Conservation (phyloP, 495 filamentous ascomycete species). For the Talaromyces nanjingensis region DNA sequence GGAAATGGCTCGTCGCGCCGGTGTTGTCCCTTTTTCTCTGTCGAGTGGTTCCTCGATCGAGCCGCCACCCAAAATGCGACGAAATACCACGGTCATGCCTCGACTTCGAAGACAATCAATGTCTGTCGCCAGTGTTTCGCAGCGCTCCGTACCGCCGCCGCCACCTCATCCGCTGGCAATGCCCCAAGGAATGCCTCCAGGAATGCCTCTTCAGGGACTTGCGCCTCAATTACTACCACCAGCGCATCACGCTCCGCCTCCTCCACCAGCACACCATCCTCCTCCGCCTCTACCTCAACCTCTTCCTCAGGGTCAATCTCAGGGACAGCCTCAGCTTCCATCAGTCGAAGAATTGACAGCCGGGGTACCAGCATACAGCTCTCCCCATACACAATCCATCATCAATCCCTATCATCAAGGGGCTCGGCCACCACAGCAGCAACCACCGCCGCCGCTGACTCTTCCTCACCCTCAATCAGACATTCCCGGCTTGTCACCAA, state of each 20-base stretch:
- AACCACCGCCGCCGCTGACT: neutral
- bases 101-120: slow-evolving; percentile 29
- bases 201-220: neutral
- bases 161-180: neutral
- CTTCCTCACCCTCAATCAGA: slow-evolving; percentile 3
- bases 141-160: slow-evolving; percentile 2
- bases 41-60: slow-evolving; percentile 55
- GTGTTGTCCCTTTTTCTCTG: slow-evolving; percentile 70
- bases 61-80: slow-evolving; percentile 35
- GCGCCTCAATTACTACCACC: neutral
- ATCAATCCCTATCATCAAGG: slow-evolving; percentile 30
- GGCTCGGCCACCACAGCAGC: slow-evolving; percentile 20
- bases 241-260: slow-evolving; percentile 1
- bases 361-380: slow-evolving; percentile 40
- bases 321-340: slow-evolving; percentile 33
- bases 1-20: slow-evolving; percentile 88
- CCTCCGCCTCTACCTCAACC: neutral
- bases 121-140: slow-evolving; percentile 5
- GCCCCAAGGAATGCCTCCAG: neutral
- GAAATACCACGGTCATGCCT: slow-evolving; percentile 35
- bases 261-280: neutral
- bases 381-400: slow-evolving; percentile 28
- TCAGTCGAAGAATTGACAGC: slow-evolving; percentile 40
- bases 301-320: slow-evolving; percentile 5
- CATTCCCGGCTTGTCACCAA: slow-evolving; percentile 4